Base-by-base conservation (phyloP, 208 protist species). In the Leishmania gerbilli region DNA sequence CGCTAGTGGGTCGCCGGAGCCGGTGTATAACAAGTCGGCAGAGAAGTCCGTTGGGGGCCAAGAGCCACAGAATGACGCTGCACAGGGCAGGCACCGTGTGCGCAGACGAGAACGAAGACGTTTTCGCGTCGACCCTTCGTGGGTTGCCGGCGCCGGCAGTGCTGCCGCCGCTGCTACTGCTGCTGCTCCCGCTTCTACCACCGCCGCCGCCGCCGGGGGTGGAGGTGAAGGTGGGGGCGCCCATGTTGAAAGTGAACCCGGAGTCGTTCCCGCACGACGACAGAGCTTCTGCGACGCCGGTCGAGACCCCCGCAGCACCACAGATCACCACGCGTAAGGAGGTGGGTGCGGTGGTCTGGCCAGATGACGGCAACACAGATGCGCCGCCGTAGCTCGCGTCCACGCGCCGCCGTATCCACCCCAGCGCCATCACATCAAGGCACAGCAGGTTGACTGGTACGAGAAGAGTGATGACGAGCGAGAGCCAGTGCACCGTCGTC, bases 31-130 rank as follows among this genome's bases (percentile, higher is more conserved):
- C 47, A 42, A 79, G 49, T 27, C 84, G 76, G 27, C 55, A 67
- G 19, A 88, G 53, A 19, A 84, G 34, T 0, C 84, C 84, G 55
- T 88, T 88, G 1, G 84, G 84, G 0, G 82, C 17, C 47, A 88
- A 76, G 37, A 88, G 51, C 84, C 84, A 88, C 31, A 88, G 71
- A 1, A 88, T 34, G 40, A 88, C 6, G 19, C 76, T 49, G 65
- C 80, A 83, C 1, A 87, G 69, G 8, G 71, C 31, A 2, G 84
- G 78, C 24, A 87, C 75, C 34, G 78, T 67, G 68, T 82, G 83
- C 55, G 42, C 13, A 4, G 58, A 45, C 42, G 76, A 21, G 42
- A 60, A 11, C 4, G 72, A 76, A 1, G 72, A 3, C 37, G 21
- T 53, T 13, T 17, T 5, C 9, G 69, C n/a, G 27, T 13, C 45